Evolutionary conservation across 2,329 filamentous ascomycete species (phyloP).

Genomic region (Ceratocystis colombiana): DNA sequence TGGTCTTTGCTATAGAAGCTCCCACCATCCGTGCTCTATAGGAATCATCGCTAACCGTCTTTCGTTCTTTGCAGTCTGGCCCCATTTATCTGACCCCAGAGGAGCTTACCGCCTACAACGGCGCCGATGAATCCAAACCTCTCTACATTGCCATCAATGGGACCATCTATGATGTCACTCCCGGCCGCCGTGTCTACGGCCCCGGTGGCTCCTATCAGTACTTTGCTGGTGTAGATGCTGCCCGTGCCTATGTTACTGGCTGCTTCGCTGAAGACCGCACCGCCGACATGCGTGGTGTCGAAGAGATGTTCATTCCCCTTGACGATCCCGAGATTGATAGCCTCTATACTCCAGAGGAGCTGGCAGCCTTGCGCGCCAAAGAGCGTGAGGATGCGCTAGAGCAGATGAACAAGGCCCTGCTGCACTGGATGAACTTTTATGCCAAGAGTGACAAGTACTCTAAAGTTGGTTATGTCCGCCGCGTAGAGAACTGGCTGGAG

Average conservation of each 20-base stretch:
- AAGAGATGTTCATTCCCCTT: conserved; percentile 67
- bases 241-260: conserved; percentile 80
- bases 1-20: background rate
- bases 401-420: conserved; percentile 56
- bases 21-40: background rate
- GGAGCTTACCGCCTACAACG: conserved; percentile 67
- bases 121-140: conserved; percentile 61
- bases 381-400: conserved; percentile 56
- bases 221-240: conserved; percentile 79
- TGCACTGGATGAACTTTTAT: conserved; percentile 81
- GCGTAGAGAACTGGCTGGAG: conserved; percentile 47
- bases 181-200: conserved; percentile 60
- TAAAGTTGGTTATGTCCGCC: conserved; percentile 63
- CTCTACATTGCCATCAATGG: conserved; percentile 87
- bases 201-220: conserved; percentile 77
- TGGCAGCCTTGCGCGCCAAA: conserved; percentile 45
- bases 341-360: conserved; percentile 45
- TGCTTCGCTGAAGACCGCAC: conserved; percentile 83
- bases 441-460: conserved; percentile 68
- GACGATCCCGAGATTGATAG: conserved; percentile 54
- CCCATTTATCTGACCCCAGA: conserved; percentile 63
- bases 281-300: conserved; percentile 74
- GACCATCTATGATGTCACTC: conserved; percentile 74
- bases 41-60: conserved; percentile 4
- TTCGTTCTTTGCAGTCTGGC: conserved; percentile 39